Evolutionary conservation across 2,329 filamentous ascomycete species (phyloP).

Genomic region (Aspergillus costaricaensis): DNA sequence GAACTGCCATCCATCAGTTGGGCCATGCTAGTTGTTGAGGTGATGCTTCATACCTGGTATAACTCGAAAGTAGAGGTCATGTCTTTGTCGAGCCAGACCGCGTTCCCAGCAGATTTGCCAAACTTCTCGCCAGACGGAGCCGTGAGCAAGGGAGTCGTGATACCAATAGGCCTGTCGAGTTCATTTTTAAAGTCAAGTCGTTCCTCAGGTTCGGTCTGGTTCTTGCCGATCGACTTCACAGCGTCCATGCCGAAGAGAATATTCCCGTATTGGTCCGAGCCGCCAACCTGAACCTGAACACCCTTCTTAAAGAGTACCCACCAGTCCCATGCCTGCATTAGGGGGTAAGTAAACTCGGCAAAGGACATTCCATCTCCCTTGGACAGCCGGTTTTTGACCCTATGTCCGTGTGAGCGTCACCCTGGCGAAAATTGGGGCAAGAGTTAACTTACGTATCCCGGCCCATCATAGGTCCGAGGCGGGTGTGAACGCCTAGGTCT

Average conservation of each 20-base stretch:
- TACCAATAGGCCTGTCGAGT: constrained; percentile 66
- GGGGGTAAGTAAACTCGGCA: constrained; percentile 87
- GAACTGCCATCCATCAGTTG: constrained; percentile 58
- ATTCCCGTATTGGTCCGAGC: constrained; percentile 95
- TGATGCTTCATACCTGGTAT: constrained; percentile 60
- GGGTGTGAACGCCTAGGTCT: constrained; percentile 70
- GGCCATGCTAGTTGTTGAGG: background rate
- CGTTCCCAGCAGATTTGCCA: constrained; percentile 92
- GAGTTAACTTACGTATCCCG: constrained; percentile 72
- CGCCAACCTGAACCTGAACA: constrained; percentile 86
- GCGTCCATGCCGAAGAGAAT: constrained; percentile 87
- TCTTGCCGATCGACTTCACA: constrained; percentile 70
- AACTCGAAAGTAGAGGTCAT: constrained; percentile 82
- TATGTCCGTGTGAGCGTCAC: constrained; percentile 27
- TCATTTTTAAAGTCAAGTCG: constrained; percentile 41
- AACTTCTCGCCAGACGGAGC: constrained; percentile 86
- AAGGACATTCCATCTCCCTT: constrained; percentile 91
- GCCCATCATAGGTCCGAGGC: constrained; percentile 83
- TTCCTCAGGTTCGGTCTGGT: constrained; percentile 39
- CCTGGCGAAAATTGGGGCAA: background rate
- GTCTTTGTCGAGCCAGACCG: constrained; percentile 83
- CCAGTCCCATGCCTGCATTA: constrained; percentile 96
- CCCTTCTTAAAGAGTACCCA: constrained; percentile 77
- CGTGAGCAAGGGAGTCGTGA: constrained; percentile 88
- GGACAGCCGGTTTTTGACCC: constrained; percentile 79